Evolutionary conservation across 495 filamentous ascomycete species (phyloP).

Genomic region (Neurospora sp.): DNA sequence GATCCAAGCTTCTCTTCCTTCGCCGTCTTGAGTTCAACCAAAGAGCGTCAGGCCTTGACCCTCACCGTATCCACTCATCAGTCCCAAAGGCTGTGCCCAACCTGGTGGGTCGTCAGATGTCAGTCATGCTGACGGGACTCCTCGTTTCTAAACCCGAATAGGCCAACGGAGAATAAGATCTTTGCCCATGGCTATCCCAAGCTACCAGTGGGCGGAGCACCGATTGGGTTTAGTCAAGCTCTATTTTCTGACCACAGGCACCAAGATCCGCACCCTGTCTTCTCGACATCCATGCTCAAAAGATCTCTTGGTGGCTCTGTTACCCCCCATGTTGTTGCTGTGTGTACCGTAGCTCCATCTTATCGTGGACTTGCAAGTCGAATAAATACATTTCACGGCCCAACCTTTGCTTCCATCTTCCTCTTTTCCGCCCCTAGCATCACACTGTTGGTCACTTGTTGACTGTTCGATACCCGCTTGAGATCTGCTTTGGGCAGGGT

Average conservation of each 20-base stretch:
- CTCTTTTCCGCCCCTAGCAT: constrained; percentile 2
- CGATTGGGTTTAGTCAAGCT: neutral
- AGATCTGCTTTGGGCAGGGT: neutral
- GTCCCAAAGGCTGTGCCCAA: neutral
- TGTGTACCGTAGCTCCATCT: neutral
- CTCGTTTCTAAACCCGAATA: neutral
- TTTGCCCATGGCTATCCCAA: neutral
- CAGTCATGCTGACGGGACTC: neutral
- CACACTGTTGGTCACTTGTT: neutral
- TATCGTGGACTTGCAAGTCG: neutral
- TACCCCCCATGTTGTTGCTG: neutral
- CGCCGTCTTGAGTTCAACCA: neutral
- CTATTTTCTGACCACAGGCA: neutral
- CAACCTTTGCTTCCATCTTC: neutral
- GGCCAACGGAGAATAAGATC: neutral
- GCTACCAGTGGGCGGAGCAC: neutral
- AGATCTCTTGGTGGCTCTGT: constrained; percentile 2
- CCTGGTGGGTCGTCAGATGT: neutral
- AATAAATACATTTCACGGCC: constrained; percentile 7
- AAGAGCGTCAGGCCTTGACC: neutral
- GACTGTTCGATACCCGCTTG: constrained; percentile 8
- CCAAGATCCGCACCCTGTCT: neutral
- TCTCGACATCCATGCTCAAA: neutral
- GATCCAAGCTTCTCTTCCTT: neutral
- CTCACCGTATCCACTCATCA: neutral